Evolutionary conservation across 768 basidiomycete species (phyloP).

Genomic region (Kwoniella bestiolae): DNA sequence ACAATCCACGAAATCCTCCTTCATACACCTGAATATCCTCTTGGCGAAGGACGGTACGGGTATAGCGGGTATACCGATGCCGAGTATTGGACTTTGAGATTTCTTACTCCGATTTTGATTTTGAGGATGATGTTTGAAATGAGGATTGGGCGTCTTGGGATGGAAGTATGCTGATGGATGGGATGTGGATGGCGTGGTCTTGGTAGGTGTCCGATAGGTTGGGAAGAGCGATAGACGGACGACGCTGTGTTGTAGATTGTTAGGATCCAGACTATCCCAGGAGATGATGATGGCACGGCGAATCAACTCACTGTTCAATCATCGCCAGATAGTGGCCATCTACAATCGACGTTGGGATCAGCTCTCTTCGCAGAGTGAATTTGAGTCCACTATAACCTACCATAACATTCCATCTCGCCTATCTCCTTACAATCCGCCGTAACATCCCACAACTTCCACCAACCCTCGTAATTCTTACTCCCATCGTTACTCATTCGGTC

Average conservation of each 20-base stretch:
- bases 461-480: constrained; percentile 13
- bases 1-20: constrained; percentile 28
- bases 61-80: constrained; percentile 3
- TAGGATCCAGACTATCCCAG: not conserved
- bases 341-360: not conserved
- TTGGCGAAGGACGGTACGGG: constrained; percentile 20
- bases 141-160: constrained; percentile 2
- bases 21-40: constrained; percentile 18
- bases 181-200: constrained; percentile 27
- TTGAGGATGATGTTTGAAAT: not conserved
- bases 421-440: constrained; percentile 43
- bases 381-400: no score
- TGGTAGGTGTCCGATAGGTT: constrained; percentile 18
- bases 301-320: constrained; percentile 46
- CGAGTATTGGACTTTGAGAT: not conserved
- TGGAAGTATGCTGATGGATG: constrained; percentile 22
- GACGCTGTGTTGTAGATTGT: not conserved
- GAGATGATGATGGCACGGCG: not conserved
- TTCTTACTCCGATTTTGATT: not conserved
- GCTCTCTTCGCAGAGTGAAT: no score
- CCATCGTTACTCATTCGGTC: not conserved
- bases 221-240: constrained; percentile 9
- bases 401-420: constrained; percentile 52
- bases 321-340: constrained; percentile 43
- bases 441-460: constrained; percentile 49